A percentile compares a stretch with the other conserved stretches of the same genome.
These are phyloP conservation scores for Coemansia sp. DNA, from an alignment of 371 early-diverging fungal genomes.

Conservation along the genomic window DNA sequence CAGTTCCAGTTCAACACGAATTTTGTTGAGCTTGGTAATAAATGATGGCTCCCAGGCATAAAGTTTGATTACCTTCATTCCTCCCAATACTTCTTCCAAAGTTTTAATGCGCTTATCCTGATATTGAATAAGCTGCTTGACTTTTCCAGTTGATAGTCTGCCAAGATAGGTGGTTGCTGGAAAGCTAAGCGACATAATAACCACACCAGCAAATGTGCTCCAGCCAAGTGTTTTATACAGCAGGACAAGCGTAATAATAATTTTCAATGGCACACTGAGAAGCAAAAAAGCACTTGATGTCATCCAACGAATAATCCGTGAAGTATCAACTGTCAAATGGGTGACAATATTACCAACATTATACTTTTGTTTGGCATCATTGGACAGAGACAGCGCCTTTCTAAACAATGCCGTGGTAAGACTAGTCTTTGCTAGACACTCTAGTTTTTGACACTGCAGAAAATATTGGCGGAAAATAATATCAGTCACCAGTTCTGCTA, in stretches of 20 bases:
- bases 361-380: constrained; percentile 72
- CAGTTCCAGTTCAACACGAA: constrained; percentile 77
- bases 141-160: constrained; percentile 61
- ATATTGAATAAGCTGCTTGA: constrained; percentile 84
- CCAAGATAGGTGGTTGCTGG: constrained; percentile 68
- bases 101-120: constrained; percentile 85
- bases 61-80: constrained; percentile 89
- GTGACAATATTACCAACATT: constrained; percentile 91
- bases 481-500: constrained; percentile 73
- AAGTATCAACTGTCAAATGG: constrained; percentile 88
- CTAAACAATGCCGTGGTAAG: constrained; percentile 83
- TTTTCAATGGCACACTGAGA: constrained; percentile 91
- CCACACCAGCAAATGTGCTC: constrained; percentile 85
- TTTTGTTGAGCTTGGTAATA: constrained; percentile 60
- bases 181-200: constrained; percentile 72
- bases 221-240: constrained; percentile 82
- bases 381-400: constrained; percentile 81
- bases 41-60: constrained; percentile 78
- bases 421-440: constrained; percentile 60
- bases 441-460: constrained; percentile 48
- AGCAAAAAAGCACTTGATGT: constrained; percentile 54
- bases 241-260: constrained; percentile 72
- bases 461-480: constrained; percentile 74
- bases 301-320: constrained; percentile 64
- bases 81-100: constrained; percentile 90